These are phyloP conservation scores for Lycium ferocissimum DNA, from an alignment of 257 asterid species.

Conservation along the genomic window DNA sequence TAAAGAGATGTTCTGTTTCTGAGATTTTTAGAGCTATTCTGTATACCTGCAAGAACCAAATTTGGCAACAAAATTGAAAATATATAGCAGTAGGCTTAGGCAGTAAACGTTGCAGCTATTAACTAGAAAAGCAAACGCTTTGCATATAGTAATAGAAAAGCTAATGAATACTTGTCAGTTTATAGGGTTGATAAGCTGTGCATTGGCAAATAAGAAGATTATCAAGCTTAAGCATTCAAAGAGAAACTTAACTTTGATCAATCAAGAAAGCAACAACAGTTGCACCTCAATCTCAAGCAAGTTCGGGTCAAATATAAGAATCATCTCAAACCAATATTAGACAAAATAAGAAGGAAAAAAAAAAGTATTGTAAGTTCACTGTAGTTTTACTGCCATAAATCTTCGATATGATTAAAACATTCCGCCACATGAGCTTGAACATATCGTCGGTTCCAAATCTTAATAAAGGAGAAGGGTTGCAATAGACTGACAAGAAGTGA, in stretches of 20 bases:
- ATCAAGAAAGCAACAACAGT: neutral
- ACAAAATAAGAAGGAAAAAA: neutral
- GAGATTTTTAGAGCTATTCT: neutral
- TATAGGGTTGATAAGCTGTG: neutral
- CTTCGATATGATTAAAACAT: too few species aligned
- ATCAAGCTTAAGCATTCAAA: neutral
- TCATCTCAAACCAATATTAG: neutral
- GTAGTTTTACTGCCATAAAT: neutral
- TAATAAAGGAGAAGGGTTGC: too few species aligned
- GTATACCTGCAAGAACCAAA: neutral
- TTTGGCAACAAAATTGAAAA: neutral
- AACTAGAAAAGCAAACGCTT: neutral
- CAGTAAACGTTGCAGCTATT: neutral
- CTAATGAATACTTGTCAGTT: neutral
- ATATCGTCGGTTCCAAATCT: too few species aligned
- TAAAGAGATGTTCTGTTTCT: neutral
- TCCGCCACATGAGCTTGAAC: too few species aligned
- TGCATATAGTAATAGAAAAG: neutral
- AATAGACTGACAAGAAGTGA: too few species aligned
- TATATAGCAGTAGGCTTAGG: neutral
- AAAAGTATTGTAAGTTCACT: neutral
- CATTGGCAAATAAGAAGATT: neutral
- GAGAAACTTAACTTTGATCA: neutral
- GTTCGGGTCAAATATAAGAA: neutral
- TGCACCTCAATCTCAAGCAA: neutral